Conservation (phyloP, 2,329 filamentous ascomycete genomes). For the Byssoonygena ceratinophila region DNA sequence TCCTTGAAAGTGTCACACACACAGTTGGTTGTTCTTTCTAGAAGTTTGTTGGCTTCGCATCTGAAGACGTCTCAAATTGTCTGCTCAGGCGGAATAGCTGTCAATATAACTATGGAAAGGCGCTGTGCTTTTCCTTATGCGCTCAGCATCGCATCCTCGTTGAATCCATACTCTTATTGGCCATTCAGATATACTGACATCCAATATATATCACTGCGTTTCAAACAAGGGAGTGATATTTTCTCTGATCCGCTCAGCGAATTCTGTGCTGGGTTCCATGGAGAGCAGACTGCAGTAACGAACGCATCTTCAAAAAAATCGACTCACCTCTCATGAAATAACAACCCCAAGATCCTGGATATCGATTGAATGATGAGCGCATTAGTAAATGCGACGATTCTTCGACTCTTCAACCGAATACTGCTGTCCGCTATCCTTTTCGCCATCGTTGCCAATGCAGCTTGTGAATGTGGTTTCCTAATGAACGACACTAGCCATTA, state of each 20-base stretch:
- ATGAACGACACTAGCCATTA: conserved; percentile 18
- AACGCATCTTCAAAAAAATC: not conserved
- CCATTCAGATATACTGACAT: not conserved
- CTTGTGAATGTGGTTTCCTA: conserved; percentile 17
- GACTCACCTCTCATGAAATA: not conserved
- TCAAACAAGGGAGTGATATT: not conserved
- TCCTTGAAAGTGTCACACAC: not conserved
- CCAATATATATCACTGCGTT: not conserved
- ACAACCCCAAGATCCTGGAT: not conserved
- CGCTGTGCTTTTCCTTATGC: not conserved
- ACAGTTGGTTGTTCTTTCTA: not conserved
- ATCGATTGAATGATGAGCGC: conserved; percentile 1
- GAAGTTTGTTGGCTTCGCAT: not conserved
- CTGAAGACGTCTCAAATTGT: not conserved
- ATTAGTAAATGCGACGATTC: not conserved
- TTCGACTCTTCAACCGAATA: not conserved
- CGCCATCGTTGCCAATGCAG: conserved; percentile 7
- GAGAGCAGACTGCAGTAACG: not conserved
- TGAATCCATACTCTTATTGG: not conserved
- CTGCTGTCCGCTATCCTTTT: not conserved
- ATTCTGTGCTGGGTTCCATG: not conserved
- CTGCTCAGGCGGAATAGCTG: not conserved
- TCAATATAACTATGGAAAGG: not conserved
- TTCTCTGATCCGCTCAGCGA: not conserved
- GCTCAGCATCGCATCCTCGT: not conserved